Base-by-base conservation (phyloP, 169 alveolate genomes). In the Theileria annulata region DNA sequence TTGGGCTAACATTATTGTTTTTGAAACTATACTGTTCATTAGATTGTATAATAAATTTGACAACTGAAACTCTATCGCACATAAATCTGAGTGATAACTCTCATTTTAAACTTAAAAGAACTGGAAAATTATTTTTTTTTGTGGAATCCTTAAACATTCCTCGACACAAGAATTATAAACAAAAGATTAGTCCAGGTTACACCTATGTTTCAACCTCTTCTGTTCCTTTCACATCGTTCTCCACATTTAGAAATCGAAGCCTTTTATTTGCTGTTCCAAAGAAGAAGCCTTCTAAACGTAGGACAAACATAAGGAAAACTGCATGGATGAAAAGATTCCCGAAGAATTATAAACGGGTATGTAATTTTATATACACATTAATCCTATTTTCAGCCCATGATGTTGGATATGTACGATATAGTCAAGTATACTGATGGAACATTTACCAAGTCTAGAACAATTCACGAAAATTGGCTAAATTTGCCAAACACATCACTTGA, bases 291-390 rank as follows among this genome's bases (percentile, higher is more conserved):
- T 91, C 94, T 30, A 85, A 85, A 30, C 68, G 94, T 48, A 59
- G 93, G 60, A 91, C 94, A 28, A 60, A 91, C 17, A 84, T 90
- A 62, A 74, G 94, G 58, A 87, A 85, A 73, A 87, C 90, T 23
- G 94, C 94, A 35, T 91, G 94, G 94, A 91, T 91, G 94, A 91
- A 85, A 76, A 79, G 92, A 69, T 70, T 69, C 75, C 94, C 94
- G 28, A 84, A 85, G 2, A 87, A 87, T 63, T 79, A 84, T 64
- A 80, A 76, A 56, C 66, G 73, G 83, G 94, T 91, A 76, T 74
- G 19, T 72, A 35, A n/a, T 35, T 10, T 28, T 59, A 35, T 4
- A 12, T 23, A 12, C 21, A n/a, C 72, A 19, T 0, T 25, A 27
- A n/a, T 31, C 25, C n/a, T 64, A 31, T 60, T 54, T 54, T 60